phyloP scores from a whole-genome alignment of 2,329 filamentous ascomycete genomes.

The Fusarium sp. region DNA sequence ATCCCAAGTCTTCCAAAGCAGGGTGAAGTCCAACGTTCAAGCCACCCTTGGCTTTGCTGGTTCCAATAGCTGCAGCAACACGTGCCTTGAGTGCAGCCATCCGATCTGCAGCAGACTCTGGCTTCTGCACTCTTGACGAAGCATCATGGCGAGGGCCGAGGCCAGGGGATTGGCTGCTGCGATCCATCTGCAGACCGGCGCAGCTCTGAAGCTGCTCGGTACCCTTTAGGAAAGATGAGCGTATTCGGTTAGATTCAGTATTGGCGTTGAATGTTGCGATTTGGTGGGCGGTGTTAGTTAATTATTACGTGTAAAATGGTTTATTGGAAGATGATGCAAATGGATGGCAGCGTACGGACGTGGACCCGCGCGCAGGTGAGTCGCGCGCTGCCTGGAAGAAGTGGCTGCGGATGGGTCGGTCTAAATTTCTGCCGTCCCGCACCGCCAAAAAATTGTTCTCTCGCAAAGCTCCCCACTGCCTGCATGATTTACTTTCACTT shows the following conservation, averaged over 20 bases:
- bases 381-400: constrained; percentile 23
- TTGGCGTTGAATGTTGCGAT: neutral
- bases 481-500: constrained; percentile 32
- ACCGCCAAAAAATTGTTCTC: constrained; percentile 61
- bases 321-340: constrained; percentile 26
- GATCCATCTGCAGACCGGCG: constrained; percentile 58
- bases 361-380: constrained; percentile 7
- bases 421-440: constrained; percentile 56
- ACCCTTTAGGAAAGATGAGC: neutral
- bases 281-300: neutral
- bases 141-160: constrained; percentile 68
- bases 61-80: constrained; percentile 78
- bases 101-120: constrained; percentile 70
- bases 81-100: constrained; percentile 83
- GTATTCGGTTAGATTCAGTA: neutral
- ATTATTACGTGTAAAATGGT: constrained; percentile 1
- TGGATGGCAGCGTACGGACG: constrained; percentile 17
- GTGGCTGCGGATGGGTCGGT: constrained; percentile 12
- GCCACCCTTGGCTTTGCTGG: constrained; percentile 71
- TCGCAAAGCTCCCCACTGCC: constrained; percentile 40
- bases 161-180: constrained; percentile 61
- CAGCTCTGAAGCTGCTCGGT: neutral
- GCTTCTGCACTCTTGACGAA: constrained; percentile 65
- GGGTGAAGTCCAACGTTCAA: constrained; percentile 83
- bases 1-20: constrained; percentile 70